These are phyloP conservation scores for Tricholoma terreum DNA, from an alignment of 768 basidiomycete species.

Conservation along the genomic window DNA sequence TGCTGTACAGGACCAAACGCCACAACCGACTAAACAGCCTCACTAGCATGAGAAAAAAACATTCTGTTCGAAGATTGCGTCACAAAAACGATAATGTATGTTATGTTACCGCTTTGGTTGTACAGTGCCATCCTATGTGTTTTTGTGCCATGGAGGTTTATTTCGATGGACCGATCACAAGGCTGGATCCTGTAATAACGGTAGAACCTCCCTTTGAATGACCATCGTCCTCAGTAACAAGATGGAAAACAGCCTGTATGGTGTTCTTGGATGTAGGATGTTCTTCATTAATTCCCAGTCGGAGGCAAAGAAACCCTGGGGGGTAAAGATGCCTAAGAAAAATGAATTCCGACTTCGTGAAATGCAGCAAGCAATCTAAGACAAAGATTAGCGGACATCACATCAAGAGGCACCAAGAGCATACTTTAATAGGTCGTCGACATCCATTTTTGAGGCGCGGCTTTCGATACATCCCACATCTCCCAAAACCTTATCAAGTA, in stretches of 20 bases:
- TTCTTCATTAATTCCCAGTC: background rate
- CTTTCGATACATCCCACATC: conserved; percentile 72
- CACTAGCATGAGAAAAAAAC: background rate
- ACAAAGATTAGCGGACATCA: conserved; percentile 4
- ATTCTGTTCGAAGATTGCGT: background rate
- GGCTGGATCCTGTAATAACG: too few relatives aligned
- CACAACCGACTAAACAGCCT: background rate
- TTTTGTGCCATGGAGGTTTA: background rate
- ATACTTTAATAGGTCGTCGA: conserved; percentile 88
- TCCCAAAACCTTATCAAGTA: conserved; percentile 69
- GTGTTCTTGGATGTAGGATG: too few relatives aligned
- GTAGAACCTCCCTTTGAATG: too few relatives aligned
- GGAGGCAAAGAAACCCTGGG: background rate
- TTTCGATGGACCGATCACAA: too few relatives aligned
- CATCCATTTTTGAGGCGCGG: conserved; percentile 89
- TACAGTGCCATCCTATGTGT: background rate
- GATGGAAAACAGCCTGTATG: too few relatives aligned
- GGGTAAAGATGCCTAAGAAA: conserved; percentile 42
- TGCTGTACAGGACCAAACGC: background rate
- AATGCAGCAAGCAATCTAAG: conserved; percentile 69
- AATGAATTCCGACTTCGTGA: conserved; percentile 72
- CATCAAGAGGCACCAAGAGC: conserved; percentile 20
- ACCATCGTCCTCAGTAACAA: too few relatives aligned
- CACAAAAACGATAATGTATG: background rate
- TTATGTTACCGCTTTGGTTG: background rate